These are phyloP conservation scores for Tephrocybe sp. DNA, from an alignment of 768 basidiomycete genomes.

Conservation along the genomic window DNA sequence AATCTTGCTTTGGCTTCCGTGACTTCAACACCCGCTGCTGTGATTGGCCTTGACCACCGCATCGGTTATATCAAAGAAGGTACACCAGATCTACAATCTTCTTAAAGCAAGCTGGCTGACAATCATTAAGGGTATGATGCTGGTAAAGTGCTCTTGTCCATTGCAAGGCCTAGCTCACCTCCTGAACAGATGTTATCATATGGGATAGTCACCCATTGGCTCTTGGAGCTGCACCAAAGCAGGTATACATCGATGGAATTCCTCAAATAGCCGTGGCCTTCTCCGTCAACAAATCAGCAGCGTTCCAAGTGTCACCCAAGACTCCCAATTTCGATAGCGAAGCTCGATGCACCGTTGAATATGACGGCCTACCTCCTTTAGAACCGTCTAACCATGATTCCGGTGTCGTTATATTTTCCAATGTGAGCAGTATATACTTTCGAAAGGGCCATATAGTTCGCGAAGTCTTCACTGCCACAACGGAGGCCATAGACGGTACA, in stretches of 20 bases:
- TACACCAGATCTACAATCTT: conserved; percentile 20
- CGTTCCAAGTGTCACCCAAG: conserved; percentile 44
- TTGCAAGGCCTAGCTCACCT: not conserved
- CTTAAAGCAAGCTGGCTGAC: not conserved
- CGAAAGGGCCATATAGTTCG: conserved; percentile 27
- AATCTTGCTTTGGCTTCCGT: conserved; percentile 72
- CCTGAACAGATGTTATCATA: conserved; percentile 62
- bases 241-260: conserved; percentile 90
- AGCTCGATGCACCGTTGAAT: conserved; percentile 52
- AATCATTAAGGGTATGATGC: conserved; percentile 65
- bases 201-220: conserved; percentile 86
- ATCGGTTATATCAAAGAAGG: conserved; percentile 73
- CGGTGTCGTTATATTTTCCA: conserved; percentile 49
- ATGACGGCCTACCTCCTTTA: conserved; percentile 77
- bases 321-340: conserved; percentile 74
- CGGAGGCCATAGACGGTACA: conserved; percentile 22
- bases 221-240: conserved; percentile 77
- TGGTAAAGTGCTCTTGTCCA: conserved; percentile 35
- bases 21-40: conserved; percentile 67
- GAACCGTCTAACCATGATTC: conserved; percentile 31
- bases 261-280: conserved; percentile 56
- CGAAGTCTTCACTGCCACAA: conserved; percentile 23
- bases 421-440: conserved; percentile 52
- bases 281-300: conserved; percentile 46
- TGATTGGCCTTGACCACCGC: conserved; percentile 76